Evolutionary conservation across 2,329 filamentous ascomycete species (phyloP).

Genomic region (Orbilia javanica): DNA sequence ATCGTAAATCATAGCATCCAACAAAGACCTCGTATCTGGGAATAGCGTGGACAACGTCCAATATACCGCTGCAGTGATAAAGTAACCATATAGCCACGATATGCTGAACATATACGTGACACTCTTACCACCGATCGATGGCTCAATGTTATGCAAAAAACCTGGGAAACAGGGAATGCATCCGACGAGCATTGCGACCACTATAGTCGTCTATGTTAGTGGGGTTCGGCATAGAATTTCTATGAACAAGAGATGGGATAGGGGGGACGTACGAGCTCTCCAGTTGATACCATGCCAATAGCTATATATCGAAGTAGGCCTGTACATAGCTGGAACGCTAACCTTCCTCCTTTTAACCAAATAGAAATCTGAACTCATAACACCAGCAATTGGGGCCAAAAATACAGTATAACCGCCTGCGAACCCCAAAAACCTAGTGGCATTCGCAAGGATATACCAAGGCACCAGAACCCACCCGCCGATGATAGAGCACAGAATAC

Average conservation of each 20-base stretch:
- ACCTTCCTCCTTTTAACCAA: conserved; percentile 70
- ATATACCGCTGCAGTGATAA: conserved; percentile 28
- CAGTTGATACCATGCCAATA: conserved; percentile 50
- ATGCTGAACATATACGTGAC: conserved; percentile 54
- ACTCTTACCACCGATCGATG: conserved; percentile 28
- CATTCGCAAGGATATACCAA: conserved; percentile 75
- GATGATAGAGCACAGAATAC: conserved; percentile 70
- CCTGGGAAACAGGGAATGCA: conserved; percentile 57
- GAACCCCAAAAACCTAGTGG: conserved; percentile 73
- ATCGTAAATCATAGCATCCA: conserved; percentile 36
- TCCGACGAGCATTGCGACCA: conserved; percentile 48
- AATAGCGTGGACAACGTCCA: conserved; percentile 28
- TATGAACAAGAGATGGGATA: neutral
- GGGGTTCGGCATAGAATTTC: neutral
- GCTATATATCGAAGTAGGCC: conserved; percentile 42
- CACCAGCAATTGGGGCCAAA: conserved; percentile 74
- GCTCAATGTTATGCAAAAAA: conserved; percentile 54
- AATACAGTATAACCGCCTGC: conserved; percentile 77
- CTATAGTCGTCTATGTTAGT: neutral
- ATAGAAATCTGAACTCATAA: conserved; percentile 74
- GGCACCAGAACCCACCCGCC: conserved; percentile 73
- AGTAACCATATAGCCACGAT: conserved; percentile 53
- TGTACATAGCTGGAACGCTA: conserved; percentile 63
- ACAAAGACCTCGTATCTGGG: conserved; percentile 31
- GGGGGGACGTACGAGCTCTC: conserved; percentile 39